phyloP scores from a whole-genome alignment of 2,329 filamentous ascomycete genomes.

The Pseudogymnoascus sp. region DNA sequence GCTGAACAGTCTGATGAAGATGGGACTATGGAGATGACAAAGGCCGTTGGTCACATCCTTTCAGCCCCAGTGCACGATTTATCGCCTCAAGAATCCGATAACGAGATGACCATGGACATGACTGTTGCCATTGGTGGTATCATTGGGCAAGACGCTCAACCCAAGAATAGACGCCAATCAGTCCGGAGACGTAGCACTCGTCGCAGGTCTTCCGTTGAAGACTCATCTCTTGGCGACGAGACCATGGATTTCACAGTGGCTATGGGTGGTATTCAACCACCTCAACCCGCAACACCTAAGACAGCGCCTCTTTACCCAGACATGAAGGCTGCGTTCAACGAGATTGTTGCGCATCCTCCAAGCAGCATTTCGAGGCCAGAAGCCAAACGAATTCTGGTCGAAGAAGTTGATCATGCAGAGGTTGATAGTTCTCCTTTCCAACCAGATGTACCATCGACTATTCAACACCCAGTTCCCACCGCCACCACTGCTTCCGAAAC shows the following conservation, averaged over 20 bases:
- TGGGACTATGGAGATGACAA: slow-evolving; percentile 43
- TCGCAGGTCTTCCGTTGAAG: slow-evolving; percentile 28
- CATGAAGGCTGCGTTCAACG: background rate
- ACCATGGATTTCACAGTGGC: slow-evolving; percentile 50
- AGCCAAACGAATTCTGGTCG: slow-evolving; percentile 51
- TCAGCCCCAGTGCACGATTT: slow-evolving; percentile 2
- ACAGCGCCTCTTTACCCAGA: slow-evolving; percentile 18
- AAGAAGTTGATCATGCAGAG: slow-evolving; percentile 45
- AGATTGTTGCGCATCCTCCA: background rate
- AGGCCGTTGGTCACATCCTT: slow-evolving; percentile 29
- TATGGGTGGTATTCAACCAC: slow-evolving; percentile 43
- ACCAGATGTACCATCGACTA: slow-evolving; percentile 24
- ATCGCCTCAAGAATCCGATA: slow-evolving; percentile 9
- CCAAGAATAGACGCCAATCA: slow-evolving; percentile 25
- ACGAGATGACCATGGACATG: slow-evolving; percentile 41
- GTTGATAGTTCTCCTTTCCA: slow-evolving; percentile 38
- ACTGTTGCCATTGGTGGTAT: slow-evolving; percentile 50
- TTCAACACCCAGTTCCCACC: slow-evolving; percentile 26
- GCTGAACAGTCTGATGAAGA: slow-evolving; percentile 17
- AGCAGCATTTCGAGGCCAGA: slow-evolving; percentile 21
- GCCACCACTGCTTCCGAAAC: slow-evolving; percentile 37
- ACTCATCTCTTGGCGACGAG: slow-evolving; percentile 26
- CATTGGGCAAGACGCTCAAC: slow-evolving; percentile 18
- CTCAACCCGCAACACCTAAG: slow-evolving; percentile 32
- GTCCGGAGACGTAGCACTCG: slow-evolving; percentile 30